These are phyloP conservation scores for Fusarium papillatum DNA, from an alignment of 2,329 filamentous ascomycete species.

Conservation along the genomic window DNA sequence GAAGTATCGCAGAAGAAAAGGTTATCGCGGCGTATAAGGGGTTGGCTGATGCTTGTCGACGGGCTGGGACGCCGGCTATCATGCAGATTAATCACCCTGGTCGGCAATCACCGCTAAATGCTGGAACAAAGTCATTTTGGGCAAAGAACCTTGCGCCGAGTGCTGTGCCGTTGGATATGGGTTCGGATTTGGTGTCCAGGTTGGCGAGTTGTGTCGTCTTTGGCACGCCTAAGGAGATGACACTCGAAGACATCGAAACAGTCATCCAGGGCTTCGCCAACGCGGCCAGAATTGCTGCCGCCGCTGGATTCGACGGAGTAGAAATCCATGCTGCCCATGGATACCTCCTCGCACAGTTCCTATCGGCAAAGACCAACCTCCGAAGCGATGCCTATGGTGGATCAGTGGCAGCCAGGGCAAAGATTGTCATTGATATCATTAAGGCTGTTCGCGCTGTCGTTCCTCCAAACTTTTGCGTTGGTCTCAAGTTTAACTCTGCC, in stretches of 20 bases:
- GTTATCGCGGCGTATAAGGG: constrained; percentile 53
- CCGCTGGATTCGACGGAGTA: constrained; percentile 61
- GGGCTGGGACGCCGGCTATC: constrained; percentile 52
- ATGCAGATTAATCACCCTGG: constrained; percentile 64
- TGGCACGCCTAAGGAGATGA: constrained; percentile 71
- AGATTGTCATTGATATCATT: constrained; percentile 65
- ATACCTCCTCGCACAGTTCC: constrained; percentile 69
- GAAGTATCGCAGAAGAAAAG: constrained; percentile 34
- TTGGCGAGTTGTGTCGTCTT: constrained; percentile 54
- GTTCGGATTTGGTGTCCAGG: constrained; percentile 51
- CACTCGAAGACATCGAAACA: constrained; percentile 63
- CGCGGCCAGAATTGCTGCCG: constrained; percentile 61
- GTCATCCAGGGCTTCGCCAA: constrained; percentile 66
- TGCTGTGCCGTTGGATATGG: constrained; percentile 57
- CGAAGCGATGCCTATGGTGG: constrained; percentile 70
- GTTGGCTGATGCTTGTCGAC: constrained; percentile 50
- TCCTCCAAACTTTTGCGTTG: constrained; percentile 60
- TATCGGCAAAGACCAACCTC: constrained; percentile 63
- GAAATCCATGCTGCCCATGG: constrained; percentile 67
- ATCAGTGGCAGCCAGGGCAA: constrained; percentile 59
- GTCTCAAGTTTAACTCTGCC: constrained; percentile 69
- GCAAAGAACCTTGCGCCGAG: constrained; percentile 59
- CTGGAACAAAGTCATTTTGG: constrained; percentile 52
- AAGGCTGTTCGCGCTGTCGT: constrained; percentile 55
- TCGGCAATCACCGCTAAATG: constrained; percentile 56